Evolutionary conservation across 2,329 filamentous ascomycete genomes (phyloP).

Genomic region (Paramyrothecium roridum): DNA sequence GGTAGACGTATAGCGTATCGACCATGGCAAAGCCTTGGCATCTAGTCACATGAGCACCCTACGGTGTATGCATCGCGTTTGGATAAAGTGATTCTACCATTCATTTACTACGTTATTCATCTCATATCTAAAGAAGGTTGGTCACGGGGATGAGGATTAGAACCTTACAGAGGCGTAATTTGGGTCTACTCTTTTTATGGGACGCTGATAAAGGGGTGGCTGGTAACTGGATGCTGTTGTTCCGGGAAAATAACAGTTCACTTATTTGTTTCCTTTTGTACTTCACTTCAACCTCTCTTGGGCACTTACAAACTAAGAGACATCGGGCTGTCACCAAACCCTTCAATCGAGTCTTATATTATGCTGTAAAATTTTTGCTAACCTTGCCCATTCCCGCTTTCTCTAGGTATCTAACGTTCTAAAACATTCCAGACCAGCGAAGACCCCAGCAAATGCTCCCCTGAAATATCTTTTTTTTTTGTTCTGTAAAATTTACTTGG

Average conservation of each 20-base stretch:
- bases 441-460: background rate
- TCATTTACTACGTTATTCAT: too few species aligned
- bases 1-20: too few species aligned
- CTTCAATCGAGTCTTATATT: background rate
- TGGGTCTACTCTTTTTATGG: too few species aligned
- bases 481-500: conserved; percentile 60
- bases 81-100: background rate
- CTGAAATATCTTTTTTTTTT: conserved; percentile 3
- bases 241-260: too few species aligned
- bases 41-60: background rate
- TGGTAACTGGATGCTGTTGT: too few species aligned
- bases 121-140: too few species aligned
- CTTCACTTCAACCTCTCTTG: background rate
- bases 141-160: too few species aligned
- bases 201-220: too few species aligned
- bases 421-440: background rate
- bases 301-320: background rate
- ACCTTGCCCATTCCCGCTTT: background rate
- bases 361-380: background rate
- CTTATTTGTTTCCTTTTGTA: background rate
- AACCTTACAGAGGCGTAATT: too few species aligned
- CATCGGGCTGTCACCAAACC: background rate
- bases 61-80: background rate
- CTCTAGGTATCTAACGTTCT: background rate
- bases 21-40: background rate